Conservation (phyloP, 257 asterid species). For the Nicotiana paniculata region DNA sequence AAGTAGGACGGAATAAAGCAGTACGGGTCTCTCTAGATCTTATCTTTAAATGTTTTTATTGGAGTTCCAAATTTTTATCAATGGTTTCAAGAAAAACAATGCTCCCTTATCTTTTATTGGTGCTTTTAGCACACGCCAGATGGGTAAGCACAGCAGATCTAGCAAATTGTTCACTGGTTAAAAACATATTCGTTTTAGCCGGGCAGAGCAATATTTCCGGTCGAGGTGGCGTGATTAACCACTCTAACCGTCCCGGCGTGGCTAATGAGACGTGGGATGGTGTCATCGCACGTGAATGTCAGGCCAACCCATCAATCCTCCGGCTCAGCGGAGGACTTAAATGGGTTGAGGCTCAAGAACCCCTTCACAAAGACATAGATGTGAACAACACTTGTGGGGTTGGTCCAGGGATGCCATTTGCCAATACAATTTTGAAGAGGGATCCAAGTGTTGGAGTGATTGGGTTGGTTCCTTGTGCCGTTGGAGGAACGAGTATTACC, state of each 20-base stretch:
- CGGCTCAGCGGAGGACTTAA: constrained; percentile 8
- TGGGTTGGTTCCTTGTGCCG: constrained; percentile 40
- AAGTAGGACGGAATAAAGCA: neutral
- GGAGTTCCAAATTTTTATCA: neutral
- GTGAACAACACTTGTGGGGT: constrained; percentile 19
- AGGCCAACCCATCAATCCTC: constrained; percentile 16
- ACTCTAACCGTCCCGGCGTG: neutral
- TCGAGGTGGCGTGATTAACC: constrained; percentile 9
- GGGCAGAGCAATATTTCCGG: constrained; percentile 24
- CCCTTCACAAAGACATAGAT: constrained; percentile 35
- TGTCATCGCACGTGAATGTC: constrained; percentile 7
- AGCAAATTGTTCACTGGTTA: neutral
- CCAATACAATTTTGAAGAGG: constrained; percentile 15
- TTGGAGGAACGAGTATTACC: constrained; percentile 33
- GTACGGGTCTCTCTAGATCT: neutral
- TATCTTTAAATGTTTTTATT: neutral
- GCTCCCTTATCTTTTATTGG: neutral
- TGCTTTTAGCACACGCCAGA: neutral
- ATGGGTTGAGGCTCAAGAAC: constrained; percentile 37
- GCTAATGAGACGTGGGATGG: constrained; percentile 7
- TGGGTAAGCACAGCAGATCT: constrained; percentile 8
- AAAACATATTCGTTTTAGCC: constrained; percentile 14
- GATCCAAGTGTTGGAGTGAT: constrained; percentile 15
- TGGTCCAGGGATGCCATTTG: constrained; percentile 41
- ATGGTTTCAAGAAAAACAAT: neutral